phyloP scores from a whole-genome alignment of 176 grass and related monocot genomes.

The Phoenix roebelenii region DNA sequence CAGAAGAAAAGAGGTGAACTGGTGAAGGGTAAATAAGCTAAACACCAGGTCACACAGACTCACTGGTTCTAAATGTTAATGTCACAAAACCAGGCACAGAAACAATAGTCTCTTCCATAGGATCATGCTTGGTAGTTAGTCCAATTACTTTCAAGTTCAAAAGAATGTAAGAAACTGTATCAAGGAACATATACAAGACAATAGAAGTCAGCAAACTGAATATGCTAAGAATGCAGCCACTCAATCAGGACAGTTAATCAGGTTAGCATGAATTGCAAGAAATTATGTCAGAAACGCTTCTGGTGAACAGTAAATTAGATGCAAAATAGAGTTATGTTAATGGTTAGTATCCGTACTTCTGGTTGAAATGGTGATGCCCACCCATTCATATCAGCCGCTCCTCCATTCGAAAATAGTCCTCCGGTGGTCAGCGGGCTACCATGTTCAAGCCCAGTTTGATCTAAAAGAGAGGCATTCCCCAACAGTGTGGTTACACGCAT shows the following conservation, averaged over 20 bases:
- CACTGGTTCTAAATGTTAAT: too few species aligned
- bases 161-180: too few species aligned
- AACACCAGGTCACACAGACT: too few species aligned
- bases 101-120: too few species aligned
- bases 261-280: background rate
- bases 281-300: background rate
- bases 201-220: too few species aligned
- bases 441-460: slow-evolving; percentile 15
- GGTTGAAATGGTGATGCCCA: slow-evolving; percentile 14
- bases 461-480: slow-evolving; percentile 20
- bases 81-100: too few species aligned
- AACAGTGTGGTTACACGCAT: slow-evolving; percentile 16
- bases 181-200: too few species aligned
- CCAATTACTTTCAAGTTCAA: too few species aligned
- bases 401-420: slow-evolving; percentile 17
- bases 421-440: slow-evolving; percentile 16
- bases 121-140: too few species aligned
- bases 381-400: slow-evolving; percentile 9
- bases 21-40: too few species aligned
- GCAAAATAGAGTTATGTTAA: slow-evolving; percentile 13
- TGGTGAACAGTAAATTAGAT: slow-evolving; percentile 4
- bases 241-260: background rate
- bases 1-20: too few species aligned
- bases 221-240: background rate
- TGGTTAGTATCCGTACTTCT: slow-evolving; percentile 20